A percentile compares a stretch with the other conserved stretches of the same genome.
phyloP scores from a whole-genome alignment of 495 filamentous ascomycete genomes.

The Aspergillus bertholletiae region DNA sequence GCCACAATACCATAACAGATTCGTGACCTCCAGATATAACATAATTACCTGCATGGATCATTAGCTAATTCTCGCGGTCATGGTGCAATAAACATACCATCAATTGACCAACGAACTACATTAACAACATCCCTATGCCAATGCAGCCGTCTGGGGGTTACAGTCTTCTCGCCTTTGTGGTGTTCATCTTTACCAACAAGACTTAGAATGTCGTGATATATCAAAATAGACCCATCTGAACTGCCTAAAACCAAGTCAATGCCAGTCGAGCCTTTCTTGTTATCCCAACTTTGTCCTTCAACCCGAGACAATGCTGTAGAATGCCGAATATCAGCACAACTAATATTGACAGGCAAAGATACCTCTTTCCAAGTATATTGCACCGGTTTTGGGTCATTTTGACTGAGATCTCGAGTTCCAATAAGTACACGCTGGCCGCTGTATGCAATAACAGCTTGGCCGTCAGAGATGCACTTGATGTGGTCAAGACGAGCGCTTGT shows the following conservation, averaged over 20 bases:
- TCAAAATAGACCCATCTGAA: slow-evolving; percentile 65
- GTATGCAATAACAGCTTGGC: slow-evolving; percentile 35
- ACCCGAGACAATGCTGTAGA: slow-evolving; percentile 19
- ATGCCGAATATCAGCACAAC: slow-evolving; percentile 31
- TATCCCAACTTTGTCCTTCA: slow-evolving; percentile 22
- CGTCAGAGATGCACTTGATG: slow-evolving; percentile 29
- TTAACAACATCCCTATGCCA: slow-evolving; percentile 87
- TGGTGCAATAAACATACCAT: slow-evolving; percentile 59
- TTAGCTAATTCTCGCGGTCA: slow-evolving; percentile 6
- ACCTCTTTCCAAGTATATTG: slow-evolving; percentile 53
- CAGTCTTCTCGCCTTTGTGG: slow-evolving; percentile 37
- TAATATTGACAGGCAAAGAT: slow-evolving; percentile 28
- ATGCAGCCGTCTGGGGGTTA: slow-evolving; percentile 56
- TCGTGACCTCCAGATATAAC: slow-evolving; percentile 89
- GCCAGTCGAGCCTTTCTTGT: slow-evolving; percentile 24
- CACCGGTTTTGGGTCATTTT: slow-evolving; percentile 14
- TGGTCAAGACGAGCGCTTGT: slow-evolving; percentile 27
- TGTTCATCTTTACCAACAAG: slow-evolving; percentile 45
- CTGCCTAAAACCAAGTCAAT: slow-evolving; percentile 75
- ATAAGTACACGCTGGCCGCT: slow-evolving; percentile 32
- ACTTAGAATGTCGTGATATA: slow-evolving; percentile 70
- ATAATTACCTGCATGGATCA: slow-evolving; percentile 71
- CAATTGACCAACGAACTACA: slow-evolving; percentile 80
- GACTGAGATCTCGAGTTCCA: slow-evolving; percentile 21
- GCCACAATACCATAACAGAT: slow-evolving; percentile 91